Percentiles rank a stretch among this genome's conserved stretches.
Conservation (phyloP, 2,329 filamentous ascomycete species). For the Diaporthe velutina region DNA sequence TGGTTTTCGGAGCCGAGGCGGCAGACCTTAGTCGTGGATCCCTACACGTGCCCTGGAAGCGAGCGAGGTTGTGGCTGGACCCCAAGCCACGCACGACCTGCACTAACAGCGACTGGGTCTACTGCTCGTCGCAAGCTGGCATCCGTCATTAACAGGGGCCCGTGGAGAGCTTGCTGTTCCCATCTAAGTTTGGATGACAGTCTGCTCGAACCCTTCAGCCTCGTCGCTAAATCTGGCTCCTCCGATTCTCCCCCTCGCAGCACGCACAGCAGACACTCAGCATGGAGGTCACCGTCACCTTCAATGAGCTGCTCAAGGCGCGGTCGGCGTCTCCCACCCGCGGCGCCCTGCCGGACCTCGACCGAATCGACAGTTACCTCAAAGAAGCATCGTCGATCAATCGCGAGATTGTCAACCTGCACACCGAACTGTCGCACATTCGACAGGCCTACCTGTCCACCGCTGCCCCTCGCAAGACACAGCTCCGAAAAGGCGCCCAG, state of each 20-base stretch:
- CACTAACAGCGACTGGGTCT: conserved; percentile 9
- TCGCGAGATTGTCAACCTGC: conserved; percentile 84
- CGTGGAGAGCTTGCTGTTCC: conserved; percentile 18
- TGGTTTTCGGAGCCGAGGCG: conserved; percentile 17
- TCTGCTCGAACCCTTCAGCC: background rate
- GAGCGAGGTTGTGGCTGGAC: background rate
- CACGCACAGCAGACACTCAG: background rate
- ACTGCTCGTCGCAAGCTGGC: background rate
- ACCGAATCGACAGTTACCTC: conserved; percentile 84
- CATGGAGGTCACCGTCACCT: conserved; percentile 75
- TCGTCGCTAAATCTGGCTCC: background rate
- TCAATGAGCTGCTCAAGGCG: conserved; percentile 76
- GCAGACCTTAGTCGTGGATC: background rate
- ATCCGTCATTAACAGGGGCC: conserved; percentile 11
- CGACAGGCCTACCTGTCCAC: conserved; percentile 93
- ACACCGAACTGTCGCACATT: conserved; percentile 83
- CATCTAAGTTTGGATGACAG: background rate
- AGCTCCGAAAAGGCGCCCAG: conserved; percentile 58
- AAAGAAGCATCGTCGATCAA: conserved; percentile 96
- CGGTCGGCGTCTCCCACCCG: conserved; percentile 66
- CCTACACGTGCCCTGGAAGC: background rate
- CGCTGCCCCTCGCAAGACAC: conserved; percentile 71
- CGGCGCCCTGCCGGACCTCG: conserved; percentile 55
- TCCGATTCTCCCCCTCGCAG: background rate
- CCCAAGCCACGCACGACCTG: conserved; percentile 13